phyloP scores from a whole-genome alignment of 2,329 filamentous ascomycete species.

The Amylocarpus encephaloides region DNA sequence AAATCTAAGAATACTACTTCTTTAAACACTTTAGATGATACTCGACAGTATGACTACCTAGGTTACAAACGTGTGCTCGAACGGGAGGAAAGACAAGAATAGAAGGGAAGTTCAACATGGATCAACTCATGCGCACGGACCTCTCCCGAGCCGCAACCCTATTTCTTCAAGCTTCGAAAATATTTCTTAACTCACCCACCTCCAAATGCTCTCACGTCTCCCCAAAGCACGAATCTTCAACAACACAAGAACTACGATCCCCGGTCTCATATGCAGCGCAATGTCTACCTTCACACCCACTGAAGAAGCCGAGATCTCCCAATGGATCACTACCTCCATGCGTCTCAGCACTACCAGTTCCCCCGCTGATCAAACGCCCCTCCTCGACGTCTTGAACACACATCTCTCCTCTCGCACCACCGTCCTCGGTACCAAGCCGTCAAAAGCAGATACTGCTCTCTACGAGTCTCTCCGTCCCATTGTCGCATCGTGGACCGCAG shows the following conservation, averaged over 20 bases:
- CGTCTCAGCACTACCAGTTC: constrained; percentile 54
- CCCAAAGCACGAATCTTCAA: neutral
- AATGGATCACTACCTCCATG: constrained; percentile 77
- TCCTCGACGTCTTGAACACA: constrained; percentile 74
- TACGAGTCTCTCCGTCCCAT: constrained; percentile 72
- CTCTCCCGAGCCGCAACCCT: neutral
- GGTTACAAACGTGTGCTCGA: too few species aligned
- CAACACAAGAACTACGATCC: neutral
- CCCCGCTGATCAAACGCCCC: constrained; percentile 49
- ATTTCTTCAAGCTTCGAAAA: neutral
- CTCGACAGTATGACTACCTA: too few species aligned
- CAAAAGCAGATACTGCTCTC: constrained; percentile 76
- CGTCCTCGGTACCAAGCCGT: constrained; percentile 82
- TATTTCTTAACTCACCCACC: neutral
- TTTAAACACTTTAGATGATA: too few species aligned
- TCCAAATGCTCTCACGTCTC: neutral
- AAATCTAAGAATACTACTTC: too few species aligned
- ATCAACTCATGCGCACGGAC: neutral
- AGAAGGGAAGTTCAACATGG: neutral
- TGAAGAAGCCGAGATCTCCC: constrained; percentile 81
- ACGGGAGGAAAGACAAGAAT: too few species aligned
- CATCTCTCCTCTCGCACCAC: constrained; percentile 87
- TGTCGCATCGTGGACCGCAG: constrained; percentile 72
- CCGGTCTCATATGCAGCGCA: constrained; percentile 36
- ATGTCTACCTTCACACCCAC: constrained; percentile 69